Percentiles rank a stretch among this genome's conserved stretches.
Conservation (phyloP, 495 filamentous ascomycete species). For the Penicillium manginii region DNA sequence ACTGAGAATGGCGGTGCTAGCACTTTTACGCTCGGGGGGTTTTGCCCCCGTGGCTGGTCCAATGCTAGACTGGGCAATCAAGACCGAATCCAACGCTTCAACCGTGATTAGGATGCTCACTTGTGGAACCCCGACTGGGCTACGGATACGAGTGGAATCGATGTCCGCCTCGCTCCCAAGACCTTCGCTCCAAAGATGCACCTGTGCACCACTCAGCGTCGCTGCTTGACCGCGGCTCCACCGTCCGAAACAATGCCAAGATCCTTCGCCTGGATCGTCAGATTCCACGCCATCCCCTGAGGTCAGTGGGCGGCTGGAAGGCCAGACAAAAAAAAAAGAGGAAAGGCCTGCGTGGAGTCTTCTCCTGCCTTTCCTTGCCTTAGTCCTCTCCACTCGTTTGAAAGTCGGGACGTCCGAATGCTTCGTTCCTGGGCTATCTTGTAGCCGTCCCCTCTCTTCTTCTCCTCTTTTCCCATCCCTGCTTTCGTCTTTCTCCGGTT, state of each 20-base stretch:
- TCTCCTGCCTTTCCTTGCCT: slow-evolving; percentile 13
- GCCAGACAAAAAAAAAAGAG: not conserved
- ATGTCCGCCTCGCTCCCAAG: slow-evolving; percentile 5
- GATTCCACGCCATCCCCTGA: slow-evolving; percentile 26
- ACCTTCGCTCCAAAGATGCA: not conserved
- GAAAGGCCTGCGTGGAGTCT: slow-evolving; percentile 2
- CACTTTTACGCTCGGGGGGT: not conserved
- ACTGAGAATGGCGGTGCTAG: not conserved
- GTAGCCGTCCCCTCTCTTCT: slow-evolving; percentile 13
- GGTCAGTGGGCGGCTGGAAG: not conserved
- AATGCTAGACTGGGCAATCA: slow-evolving; percentile 3
- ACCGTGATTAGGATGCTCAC: not conserved
- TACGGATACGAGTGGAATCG: slow-evolving; percentile 16
- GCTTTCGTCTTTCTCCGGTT: slow-evolving; percentile 8
- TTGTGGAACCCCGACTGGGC: slow-evolving; percentile 11
- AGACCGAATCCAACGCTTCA: slow-evolving; percentile 5
- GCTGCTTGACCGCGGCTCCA: slow-evolving; percentile 22
- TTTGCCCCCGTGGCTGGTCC: not conserved
- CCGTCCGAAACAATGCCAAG: slow-evolving; percentile 39
- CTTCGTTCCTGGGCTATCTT: slow-evolving; percentile 22
- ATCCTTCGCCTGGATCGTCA: slow-evolving; percentile 35
- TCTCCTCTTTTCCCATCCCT: slow-evolving; percentile 11
- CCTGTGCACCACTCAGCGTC: slow-evolving; percentile 2
- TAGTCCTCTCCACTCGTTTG: slow-evolving; percentile 18
- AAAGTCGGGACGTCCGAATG: slow-evolving; percentile 26